Conservation (phyloP, 2,329 filamentous ascomycete genomes). For the Neofusicoccum parvum region DNA sequence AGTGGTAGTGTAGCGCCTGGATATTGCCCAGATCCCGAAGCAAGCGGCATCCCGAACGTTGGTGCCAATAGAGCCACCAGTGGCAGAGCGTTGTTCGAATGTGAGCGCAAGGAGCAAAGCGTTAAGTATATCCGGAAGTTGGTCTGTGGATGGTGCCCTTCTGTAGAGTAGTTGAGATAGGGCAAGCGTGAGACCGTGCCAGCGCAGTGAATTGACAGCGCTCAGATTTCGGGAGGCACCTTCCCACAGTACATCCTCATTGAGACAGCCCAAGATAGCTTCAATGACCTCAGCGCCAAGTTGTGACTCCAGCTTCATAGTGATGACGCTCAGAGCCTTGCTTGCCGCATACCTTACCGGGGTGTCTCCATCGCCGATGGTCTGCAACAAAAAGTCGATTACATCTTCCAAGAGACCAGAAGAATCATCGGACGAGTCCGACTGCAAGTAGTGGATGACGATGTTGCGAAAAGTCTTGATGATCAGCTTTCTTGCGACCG, state of each 20-base stretch:
- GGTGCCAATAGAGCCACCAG: slow-evolving; percentile 81
- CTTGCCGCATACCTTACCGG: slow-evolving; percentile 88
- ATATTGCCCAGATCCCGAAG: slow-evolving; percentile 93
- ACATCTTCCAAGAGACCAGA: slow-evolving; percentile 66
- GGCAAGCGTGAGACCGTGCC: slow-evolving; percentile 91
- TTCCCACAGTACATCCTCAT: slow-evolving; percentile 63
- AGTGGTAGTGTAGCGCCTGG: slow-evolving; percentile 78
- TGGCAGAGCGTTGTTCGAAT: slow-evolving; percentile 85
- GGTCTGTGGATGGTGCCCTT: slow-evolving; percentile 71
- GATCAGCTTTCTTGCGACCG: slow-evolving; percentile 76
- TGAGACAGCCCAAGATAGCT: slow-evolving; percentile 71
- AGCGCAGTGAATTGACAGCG: slow-evolving; percentile 77
- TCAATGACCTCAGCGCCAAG: slow-evolving; percentile 89
- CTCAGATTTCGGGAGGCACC: slow-evolving; percentile 63
- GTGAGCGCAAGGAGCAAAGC: slow-evolving; percentile 76
- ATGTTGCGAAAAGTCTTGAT: slow-evolving; percentile 84
- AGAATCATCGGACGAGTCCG: slow-evolving; percentile 35
- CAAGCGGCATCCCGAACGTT: slow-evolving; percentile 95
- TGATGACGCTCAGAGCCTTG: slow-evolving; percentile 87
- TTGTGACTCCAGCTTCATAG: slow-evolving; percentile 73
- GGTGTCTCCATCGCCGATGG: slow-evolving; percentile 83
- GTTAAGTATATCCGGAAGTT: slow-evolving; percentile 73
- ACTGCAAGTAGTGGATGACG: slow-evolving; percentile 64
- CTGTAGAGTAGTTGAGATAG: slow-evolving; percentile 85
- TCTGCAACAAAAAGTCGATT: slow-evolving; percentile 78